phyloP scores from a whole-genome alignment of 495 filamentous ascomycete species.

The Aspergillus cavernicola region DNA sequence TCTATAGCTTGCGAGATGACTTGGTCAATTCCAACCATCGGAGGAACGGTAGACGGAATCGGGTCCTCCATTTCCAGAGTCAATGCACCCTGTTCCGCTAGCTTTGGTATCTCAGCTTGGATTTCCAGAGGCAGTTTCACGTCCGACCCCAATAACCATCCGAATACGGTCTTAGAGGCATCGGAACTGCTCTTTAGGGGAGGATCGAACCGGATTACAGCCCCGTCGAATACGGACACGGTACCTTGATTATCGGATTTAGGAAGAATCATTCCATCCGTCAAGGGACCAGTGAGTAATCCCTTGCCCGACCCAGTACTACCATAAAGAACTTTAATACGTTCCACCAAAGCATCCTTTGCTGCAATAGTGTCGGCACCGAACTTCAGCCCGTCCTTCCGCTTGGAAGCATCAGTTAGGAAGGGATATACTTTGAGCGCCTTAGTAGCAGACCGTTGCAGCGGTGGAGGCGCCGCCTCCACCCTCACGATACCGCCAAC shows the following conservation, averaged over 20 bases:
- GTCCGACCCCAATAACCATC: constrained; percentile 77
- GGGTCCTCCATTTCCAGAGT: constrained; percentile 48
- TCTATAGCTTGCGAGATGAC: constrained; percentile 65
- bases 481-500: constrained; percentile 87
- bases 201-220: constrained; percentile 74
- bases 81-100: constrained; percentile 46
- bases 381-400: constrained; percentile 70
- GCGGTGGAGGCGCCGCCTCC: constrained; percentile 64
- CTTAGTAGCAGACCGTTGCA: constrained; percentile 50
- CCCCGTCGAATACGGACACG: constrained; percentile 54
- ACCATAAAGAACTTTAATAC: constrained; percentile 45
- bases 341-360: constrained; percentile 60
- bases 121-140: constrained; percentile 67
- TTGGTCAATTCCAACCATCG: constrained; percentile 81
- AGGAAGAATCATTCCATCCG: constrained; percentile 77
- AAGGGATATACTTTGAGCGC: constrained; percentile 78
- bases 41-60: constrained; percentile 48
- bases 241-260: constrained; percentile 34
- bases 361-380: constrained; percentile 81
- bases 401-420: constrained; percentile 45
- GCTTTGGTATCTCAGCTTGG: constrained; percentile 63
- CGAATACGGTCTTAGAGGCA: constrained; percentile 47
- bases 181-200: constrained; percentile 40
- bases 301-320: constrained; percentile 41
- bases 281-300: constrained; percentile 80